Base-by-base conservation (phyloP, 139 green algal genomes). In the Desmodesmus armatus region DNA sequence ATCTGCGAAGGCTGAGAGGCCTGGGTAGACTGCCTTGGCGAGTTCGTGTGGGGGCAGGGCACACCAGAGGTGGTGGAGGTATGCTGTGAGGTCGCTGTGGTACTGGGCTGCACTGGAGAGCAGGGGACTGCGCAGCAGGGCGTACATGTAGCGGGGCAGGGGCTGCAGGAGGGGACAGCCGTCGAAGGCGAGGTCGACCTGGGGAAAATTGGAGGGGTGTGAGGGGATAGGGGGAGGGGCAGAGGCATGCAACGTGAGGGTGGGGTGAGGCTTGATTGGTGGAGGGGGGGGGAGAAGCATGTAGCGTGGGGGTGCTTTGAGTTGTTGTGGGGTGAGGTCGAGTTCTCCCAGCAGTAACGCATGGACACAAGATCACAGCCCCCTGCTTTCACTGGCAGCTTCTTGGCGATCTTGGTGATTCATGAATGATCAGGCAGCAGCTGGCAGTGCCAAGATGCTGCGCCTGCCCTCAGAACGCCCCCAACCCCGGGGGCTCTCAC, bases 141-240 rank as follows among this genome's bases (percentile, higher is more conserved):
- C 93, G 84, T 97, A 99, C 29, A 96, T 91, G 33, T 97, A 78
- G n/a, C 95, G 93, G 0, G 95, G 94, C 82, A 99, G 58, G 2
- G 89, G 72, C 47, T 91, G 86, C 62, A 99, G 89, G 4, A 81
- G 72, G 6, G 91, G 86, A 35, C 80, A 88, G 35, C 86, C 81
- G 2, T 74, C 71, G 75, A 98, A 96, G 25, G 83, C 84, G 27
- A 94, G 81, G 84, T 98, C 95, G 0, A 94, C 84, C 91, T 91
- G 84, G 0, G 55, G 35, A 69, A n/a, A n/a, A n/a, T n/a, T n/a
- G n/a, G n/a, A n/a, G n/a, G n/a, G n/a, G n/a, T n/a, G n/a, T n/a
- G n/a, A n/a, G n/a, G n/a, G n/a, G n/a, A n/a, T n/a, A n/a, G n/a
- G n/a, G n/a, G n/a, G n/a, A n/a, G n/a, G n/a, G n/a, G n/a, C n/a